These are phyloP conservation scores for Pichia membranifaciens DNA, from an alignment of 805 yeast genomes.

Conservation along the genomic window DNA sequence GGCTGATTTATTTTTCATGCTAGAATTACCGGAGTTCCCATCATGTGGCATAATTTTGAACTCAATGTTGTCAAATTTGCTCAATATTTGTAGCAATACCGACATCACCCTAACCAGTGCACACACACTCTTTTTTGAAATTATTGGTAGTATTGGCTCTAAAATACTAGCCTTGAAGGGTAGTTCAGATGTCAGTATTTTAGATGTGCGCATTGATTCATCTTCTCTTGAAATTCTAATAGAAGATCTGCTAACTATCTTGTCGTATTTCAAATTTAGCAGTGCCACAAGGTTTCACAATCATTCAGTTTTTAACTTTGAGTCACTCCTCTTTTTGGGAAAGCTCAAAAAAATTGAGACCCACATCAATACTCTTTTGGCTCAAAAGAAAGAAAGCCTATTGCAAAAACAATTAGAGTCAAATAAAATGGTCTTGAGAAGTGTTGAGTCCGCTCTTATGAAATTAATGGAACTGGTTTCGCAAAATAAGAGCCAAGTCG, in stretches of 20 bases:
- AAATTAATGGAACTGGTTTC: neutral
- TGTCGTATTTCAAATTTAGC: conserved; percentile 2
- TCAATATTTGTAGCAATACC: conserved; percentile 31
- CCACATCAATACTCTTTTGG: neutral
- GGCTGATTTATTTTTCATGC: conserved; percentile 48
- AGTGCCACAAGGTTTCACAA: neutral
- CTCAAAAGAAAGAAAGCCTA: neutral
- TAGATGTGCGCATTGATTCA: conserved; percentile 9
- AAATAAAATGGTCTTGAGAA: conserved; percentile 1
- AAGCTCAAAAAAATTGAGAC: neutral
- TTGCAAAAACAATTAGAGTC: neutral
- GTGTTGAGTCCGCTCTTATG: neutral
- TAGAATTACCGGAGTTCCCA: conserved; percentile 57
- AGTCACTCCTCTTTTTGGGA: neutral
- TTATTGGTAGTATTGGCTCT: conserved; percentile 57
- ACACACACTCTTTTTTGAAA: conserved; percentile 51
- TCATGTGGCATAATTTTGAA: conserved; percentile 44
- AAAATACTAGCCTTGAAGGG: conserved; percentile 36
- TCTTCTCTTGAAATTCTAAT: conserved; percentile 9
- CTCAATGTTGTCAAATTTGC: conserved; percentile 18
- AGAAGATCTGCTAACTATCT: neutral
- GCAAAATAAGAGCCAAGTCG: neutral
- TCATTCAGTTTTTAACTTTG: neutral
- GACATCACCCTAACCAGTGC: conserved; percentile 33
- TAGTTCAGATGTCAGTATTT: neutral